These are phyloP conservation scores for Geotrichum ghanense DNA, from an alignment of 805 yeast genomes.

Conservation along the genomic window DNA sequence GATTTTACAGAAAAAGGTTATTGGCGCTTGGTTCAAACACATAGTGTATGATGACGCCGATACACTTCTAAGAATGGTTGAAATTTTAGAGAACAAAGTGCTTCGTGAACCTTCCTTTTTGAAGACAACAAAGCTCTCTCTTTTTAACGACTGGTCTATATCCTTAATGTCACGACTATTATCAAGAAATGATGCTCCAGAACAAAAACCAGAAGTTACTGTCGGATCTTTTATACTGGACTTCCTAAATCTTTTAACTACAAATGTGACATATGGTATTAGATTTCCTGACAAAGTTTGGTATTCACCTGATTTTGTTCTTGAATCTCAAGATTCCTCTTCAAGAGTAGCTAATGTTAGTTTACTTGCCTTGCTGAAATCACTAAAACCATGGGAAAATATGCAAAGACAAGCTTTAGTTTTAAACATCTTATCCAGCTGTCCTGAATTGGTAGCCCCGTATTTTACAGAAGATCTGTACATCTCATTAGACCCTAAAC, in stretches of 20 bases:
- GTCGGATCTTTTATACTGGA: conserved; percentile 24
- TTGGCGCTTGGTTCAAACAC: conserved; percentile 58
- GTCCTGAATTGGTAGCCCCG: conserved; percentile 66
- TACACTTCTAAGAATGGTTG: conserved; percentile 31
- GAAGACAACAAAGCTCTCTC: conserved; percentile 58
- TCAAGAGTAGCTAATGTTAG: conserved; percentile 48
- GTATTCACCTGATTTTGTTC: conserved; percentile 14
- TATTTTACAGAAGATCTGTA: conserved; percentile 28
- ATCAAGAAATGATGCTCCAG: conserved; percentile 25
- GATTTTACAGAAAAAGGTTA: conserved; percentile 43
- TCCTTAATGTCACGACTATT: conserved; percentile 45
- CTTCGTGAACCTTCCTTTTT: conserved; percentile 49
- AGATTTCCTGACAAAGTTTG: conserved; percentile 23
- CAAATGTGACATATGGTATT: conserved; percentile 30
- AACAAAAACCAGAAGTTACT: conserved; percentile 21
- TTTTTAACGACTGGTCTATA: conserved; percentile 69
- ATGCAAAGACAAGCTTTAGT: conserved; percentile 47
- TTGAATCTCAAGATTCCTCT: conserved; percentile 2
- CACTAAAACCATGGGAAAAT: conserved; percentile 76
- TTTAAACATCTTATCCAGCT: conserved; percentile 35
- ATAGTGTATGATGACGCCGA: conserved; percentile 43
- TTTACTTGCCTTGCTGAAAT: conserved; percentile 47
- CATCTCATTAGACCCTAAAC: conserved; percentile 58
- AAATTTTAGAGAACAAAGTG: conserved; percentile 38
- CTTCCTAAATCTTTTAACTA: conserved; percentile 38